A percentile compares a stretch with the other conserved stretches of the same genome.
These are phyloP conservation scores for Comarum palustre DNA, from an alignment of 306 rosid species.

Conservation along the genomic window DNA sequence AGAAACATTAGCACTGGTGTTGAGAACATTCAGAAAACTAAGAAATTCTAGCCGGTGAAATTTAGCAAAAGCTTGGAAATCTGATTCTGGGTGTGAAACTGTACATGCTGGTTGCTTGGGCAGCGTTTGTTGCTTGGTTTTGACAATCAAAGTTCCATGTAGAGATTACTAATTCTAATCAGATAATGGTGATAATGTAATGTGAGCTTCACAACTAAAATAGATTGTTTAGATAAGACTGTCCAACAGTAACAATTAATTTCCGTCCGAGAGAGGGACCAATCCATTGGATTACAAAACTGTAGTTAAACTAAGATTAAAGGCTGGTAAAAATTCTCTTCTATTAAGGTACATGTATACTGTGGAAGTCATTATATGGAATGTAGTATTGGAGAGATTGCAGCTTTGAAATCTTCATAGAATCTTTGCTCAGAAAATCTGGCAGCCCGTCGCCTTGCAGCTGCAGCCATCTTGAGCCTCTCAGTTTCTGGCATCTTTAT, in stretches of 20 bases:
- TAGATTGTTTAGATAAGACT: too few relatives aligned
- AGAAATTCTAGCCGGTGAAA: too few relatives aligned
- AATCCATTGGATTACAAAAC: neutral
- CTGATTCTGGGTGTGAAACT: too few relatives aligned
- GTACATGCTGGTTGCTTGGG: too few relatives aligned
- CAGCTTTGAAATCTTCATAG: conserved; percentile 71
- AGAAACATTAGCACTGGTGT: too few relatives aligned
- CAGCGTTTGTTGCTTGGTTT: too few relatives aligned
- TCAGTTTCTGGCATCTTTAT: conserved; percentile 59
- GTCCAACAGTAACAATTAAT: neutral
- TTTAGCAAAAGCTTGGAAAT: too few relatives aligned
- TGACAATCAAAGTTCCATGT: too few relatives aligned
- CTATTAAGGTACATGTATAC: neutral
- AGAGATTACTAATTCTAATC: too few relatives aligned
- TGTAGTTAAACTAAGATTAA: neutral
- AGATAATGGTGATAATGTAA: too few relatives aligned
- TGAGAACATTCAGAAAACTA: too few relatives aligned
- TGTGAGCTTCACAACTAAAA: too few relatives aligned
- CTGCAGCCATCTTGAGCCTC: conserved; percentile 71
- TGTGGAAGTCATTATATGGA: conserved; percentile 33
- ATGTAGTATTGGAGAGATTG: conserved; percentile 50
- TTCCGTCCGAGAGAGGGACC: neutral
- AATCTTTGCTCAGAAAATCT: conserved; percentile 84
- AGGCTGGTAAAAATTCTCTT: neutral
- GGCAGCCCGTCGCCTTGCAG: conserved; percentile 77